Conservation (phyloP, 148 eudicot genomes). For the Talinum fruticosum region DNA sequence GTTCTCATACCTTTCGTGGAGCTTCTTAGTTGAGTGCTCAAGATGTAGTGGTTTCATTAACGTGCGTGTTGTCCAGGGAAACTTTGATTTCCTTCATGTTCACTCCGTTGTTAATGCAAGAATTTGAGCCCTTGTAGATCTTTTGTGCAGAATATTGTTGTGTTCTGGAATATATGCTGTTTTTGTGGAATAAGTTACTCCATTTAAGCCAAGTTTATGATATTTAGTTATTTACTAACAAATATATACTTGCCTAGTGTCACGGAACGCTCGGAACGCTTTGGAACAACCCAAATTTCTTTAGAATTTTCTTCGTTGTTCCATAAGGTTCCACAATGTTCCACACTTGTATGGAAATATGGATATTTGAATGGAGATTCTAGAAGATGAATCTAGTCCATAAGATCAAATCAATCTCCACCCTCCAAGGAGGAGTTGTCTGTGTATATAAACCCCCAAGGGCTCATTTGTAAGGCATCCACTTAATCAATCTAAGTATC, state of each 20-base stretch:
- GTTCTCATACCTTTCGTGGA: background rate
- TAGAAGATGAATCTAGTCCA: background rate
- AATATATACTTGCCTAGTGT: too few relatives aligned
- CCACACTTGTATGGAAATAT: background rate
- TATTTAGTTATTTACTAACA: too few relatives aligned
- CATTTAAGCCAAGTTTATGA: background rate
- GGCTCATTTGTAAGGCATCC: background rate
- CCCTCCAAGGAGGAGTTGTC: background rate
- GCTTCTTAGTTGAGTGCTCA: background rate
- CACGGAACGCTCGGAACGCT: too few relatives aligned
- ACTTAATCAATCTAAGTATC: too few relatives aligned
- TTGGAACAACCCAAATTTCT: too few relatives aligned
- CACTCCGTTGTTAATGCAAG: background rate
- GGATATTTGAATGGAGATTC: background rate
- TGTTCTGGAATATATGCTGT: background rate
- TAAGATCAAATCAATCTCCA: background rate
- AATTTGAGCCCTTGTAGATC: background rate
- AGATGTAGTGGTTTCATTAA: background rate
- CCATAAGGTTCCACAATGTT: background rate
- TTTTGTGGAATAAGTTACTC: background rate
- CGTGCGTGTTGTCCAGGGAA: too few relatives aligned
- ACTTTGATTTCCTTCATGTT: background rate
- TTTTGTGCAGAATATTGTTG: background rate
- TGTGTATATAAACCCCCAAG: background rate
- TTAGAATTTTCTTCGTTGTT: too few relatives aligned